Evolutionary conservation across 1,284 basidiomycete species (phyloP).

Genomic region (Moesziomyces parantarcticus): DNA sequence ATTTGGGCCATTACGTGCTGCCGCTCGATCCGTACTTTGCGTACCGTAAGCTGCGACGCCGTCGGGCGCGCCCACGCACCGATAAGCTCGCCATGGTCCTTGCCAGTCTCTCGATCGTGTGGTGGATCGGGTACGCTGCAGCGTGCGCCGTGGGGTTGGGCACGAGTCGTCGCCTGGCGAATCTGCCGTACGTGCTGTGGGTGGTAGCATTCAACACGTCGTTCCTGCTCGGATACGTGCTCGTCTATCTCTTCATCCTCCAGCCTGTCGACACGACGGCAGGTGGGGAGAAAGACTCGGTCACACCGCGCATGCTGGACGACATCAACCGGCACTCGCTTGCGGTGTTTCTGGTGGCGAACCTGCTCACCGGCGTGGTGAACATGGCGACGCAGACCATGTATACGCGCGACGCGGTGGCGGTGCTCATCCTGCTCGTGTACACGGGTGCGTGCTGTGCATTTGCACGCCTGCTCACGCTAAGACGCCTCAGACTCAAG

Average conservation of each 20-base stretch:
- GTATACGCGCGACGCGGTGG: conserved; percentile 75
- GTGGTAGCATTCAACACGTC: conserved; percentile 87
- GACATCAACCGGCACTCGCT: conserved; percentile 86
- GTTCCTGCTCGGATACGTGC: conserved; percentile 83
- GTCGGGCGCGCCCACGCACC: conserved; percentile 16
- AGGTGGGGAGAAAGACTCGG: conserved; percentile 1
- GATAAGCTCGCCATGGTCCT: conserved; percentile 53
- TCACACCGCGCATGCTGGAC: conserved; percentile 75
- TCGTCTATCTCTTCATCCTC: conserved; percentile 79
- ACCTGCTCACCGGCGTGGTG: conserved; percentile 84
- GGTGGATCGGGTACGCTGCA: conserved; percentile 76
- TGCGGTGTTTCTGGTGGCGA: conserved; percentile 85
- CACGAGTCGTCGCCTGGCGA: conserved; percentile 69
- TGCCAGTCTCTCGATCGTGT: conserved; percentile 79
- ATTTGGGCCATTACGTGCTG: conserved; percentile 82
- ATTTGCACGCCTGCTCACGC: conserved; percentile 19
- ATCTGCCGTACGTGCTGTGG: conserved; percentile 90
- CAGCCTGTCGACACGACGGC: conserved; percentile 69
- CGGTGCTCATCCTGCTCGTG: conserved; percentile 75
- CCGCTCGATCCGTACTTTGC: conserved; percentile 75
- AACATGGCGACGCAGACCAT: conserved; percentile 86
- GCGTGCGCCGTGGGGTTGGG: conserved; percentile 9
- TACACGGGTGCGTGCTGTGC: conserved; percentile 77
- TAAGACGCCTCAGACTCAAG: conserved; percentile 22
- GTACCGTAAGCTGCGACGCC: conserved; percentile 23